Percentiles rank a stretch among this genome's conserved stretches.
Evolutionary conservation across 2,329 filamentous ascomycete species (phyloP).

Genomic region (Tolypocladium album): DNA sequence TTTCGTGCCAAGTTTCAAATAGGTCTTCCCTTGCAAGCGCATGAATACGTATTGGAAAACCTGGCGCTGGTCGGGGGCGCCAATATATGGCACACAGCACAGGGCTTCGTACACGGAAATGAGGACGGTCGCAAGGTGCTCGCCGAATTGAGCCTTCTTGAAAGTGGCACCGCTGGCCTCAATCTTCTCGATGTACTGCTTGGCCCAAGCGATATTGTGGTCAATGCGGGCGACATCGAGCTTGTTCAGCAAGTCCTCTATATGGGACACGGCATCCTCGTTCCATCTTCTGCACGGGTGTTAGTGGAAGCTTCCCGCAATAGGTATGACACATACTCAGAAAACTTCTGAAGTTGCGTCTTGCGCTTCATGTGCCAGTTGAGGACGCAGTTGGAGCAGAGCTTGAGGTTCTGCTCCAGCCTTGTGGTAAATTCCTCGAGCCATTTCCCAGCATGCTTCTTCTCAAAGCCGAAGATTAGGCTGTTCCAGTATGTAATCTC

Average conservation of each 20-base stretch:
- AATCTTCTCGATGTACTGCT: slow-evolving; percentile 41
- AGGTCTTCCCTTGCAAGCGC: slow-evolving; percentile 59
- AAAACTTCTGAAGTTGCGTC: slow-evolving; percentile 49
- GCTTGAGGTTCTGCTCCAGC: slow-evolving; percentile 47
- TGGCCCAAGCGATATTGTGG: slow-evolving; percentile 45
- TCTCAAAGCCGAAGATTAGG: slow-evolving; percentile 56
- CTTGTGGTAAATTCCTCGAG: slow-evolving; percentile 47
- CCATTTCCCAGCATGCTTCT: slow-evolving; percentile 48
- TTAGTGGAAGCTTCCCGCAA: slow-evolving; percentile 10
- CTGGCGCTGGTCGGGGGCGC: slow-evolving; percentile 34
- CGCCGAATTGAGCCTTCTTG: slow-evolving; percentile 34
- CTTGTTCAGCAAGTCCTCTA: slow-evolving; percentile 45
- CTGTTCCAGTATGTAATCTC: slow-evolving; percentile 57
- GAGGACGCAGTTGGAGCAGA: slow-evolving; percentile 60
- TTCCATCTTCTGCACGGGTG: slow-evolving; percentile 25
- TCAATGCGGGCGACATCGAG: slow-evolving; percentile 53
- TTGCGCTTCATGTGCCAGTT: slow-evolving; percentile 64
- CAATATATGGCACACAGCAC: slow-evolving; percentile 72
- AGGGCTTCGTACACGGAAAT: slow-evolving; percentile 81
- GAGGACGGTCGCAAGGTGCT: slow-evolving; percentile 47
- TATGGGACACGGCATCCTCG: slow-evolving; percentile 38
- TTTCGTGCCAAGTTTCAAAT: slow-evolving; percentile 64
- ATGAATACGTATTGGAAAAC: slow-evolving; percentile 77
- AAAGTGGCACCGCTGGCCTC: slow-evolving; percentile 35
- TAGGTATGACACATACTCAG: slow-evolving; percentile 35